Base-by-base conservation (phyloP, 805 yeast genomes). In the Maudiozyma pseudohumilis region DNA sequence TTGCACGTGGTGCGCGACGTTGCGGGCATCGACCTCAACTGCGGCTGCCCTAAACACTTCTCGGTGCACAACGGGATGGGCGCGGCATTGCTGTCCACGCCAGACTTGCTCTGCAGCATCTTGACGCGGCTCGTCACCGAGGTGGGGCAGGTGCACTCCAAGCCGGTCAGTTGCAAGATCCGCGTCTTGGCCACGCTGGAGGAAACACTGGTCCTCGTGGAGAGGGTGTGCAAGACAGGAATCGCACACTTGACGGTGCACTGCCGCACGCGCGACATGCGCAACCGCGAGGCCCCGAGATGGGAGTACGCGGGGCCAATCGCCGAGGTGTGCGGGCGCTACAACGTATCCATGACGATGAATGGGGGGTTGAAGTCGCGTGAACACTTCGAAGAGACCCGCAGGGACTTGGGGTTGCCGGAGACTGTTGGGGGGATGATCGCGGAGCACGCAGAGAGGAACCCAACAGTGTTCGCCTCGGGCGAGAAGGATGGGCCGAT, bases 1-100 rank as follows among this genome's bases (percentile, higher is more conserved):
- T 63, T 71, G 37, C 68, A 79, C 30, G 83, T 92, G 3, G 85
- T 88, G 7, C 53, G 67, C 1, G 97, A 92, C 58, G 97, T 92
- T 3, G 87, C 76, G 45, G 97, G 94, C 7, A 81, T 92, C 5
- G 98, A 92, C 56, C 70, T 92, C 40, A 92, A 92, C 58, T 86
- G 95, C 21, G 98, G 98, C 5, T 92, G 98, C 61, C 98, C 98
- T 3, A 92, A 89, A 56, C 96, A 87, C 48, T 92, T 92, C 52
- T 82, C 94, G 1, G 70, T 87, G 3, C 98, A 92, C 59, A 70
- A 94, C 0, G 98, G 98, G 1, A 92, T 92, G 97, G 98, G 98
- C 5, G 95, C 97, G 2, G 96, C 95, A 1, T 65, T 92, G 32
- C 65, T 92, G 39, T 65, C 69, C 23, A 84, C 88, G 0, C 96